A percentile compares a stretch with the other conserved stretches of the same genome.
These are phyloP conservation scores for Aspergillus carbonarius DNA, from an alignment of 2,329 filamentous ascomycete genomes.

Conservation along the genomic window DNA sequence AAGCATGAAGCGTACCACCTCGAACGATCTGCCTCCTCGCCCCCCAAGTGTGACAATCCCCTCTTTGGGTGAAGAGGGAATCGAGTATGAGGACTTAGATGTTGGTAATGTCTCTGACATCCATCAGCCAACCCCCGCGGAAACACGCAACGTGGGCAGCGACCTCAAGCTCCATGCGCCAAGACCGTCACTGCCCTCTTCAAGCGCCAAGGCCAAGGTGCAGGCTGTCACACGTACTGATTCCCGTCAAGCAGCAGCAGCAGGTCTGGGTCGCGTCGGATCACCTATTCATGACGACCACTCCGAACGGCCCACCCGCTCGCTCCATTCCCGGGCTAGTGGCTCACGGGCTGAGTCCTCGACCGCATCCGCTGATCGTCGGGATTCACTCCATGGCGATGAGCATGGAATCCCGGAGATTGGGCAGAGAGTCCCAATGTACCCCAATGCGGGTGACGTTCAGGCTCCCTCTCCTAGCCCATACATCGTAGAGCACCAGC, in stretches of 20 bases:
- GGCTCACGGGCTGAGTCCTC: conserved; percentile 51
- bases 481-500: conserved; percentile 45
- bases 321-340: conserved; percentile 64
- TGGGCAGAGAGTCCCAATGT: conserved; percentile 89
- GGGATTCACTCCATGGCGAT: conserved; percentile 63
- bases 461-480: conserved; percentile 87
- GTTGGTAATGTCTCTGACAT: conserved; percentile 46
- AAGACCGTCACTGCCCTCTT: conserved; percentile 77
- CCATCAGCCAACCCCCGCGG: conserved; percentile 56
- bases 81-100: conserved; percentile 72
- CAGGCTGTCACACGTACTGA: conserved; percentile 85
- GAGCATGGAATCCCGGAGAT: conserved; percentile 91
- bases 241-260: conserved; percentile 81
- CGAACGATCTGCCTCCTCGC: conserved; percentile 50
- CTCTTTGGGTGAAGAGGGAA: conserved; percentile 83
- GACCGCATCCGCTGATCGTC: conserved; percentile 51
- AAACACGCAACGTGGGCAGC: conserved; percentile 74
- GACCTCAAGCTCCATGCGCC: conserved; percentile 87
- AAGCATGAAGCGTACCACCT: conserved; percentile 31
- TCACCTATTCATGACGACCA: conserved; percentile 51
- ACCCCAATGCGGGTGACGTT: conserved; percentile 87
- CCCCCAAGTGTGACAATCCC: conserved; percentile 79
- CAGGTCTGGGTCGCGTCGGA: conserved; percentile 68
- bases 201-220: conserved; percentile 80
- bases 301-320: conserved; percentile 53